Evolutionary conservation across 108 stramenopile genomes (phyloP), one percentile per base, ranked within the genome.

Genomic region (Pseudonitzschia pungens): DNA sequence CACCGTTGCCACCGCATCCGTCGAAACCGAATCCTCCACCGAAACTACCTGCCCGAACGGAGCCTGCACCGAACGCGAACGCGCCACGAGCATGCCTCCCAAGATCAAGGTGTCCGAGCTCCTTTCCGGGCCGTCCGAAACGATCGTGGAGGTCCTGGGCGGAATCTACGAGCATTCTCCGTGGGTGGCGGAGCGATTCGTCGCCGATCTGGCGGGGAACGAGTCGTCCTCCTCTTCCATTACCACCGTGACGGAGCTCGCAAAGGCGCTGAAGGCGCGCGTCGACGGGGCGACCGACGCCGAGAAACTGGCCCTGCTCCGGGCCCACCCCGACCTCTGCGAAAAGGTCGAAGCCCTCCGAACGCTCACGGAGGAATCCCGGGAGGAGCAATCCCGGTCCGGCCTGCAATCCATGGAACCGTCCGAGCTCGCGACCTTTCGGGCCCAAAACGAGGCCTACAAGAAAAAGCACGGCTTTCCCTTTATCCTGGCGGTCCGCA

Each of bases 101-200:
- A 74, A 60, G 60, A 60, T 65, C 0, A 70, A 70, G 0, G 74
- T 82, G n/a, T 21, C 54, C 5, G 73, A 81, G 26, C 70, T 83
- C 20, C 27, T 80, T 0, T 15, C 58, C 22, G 43, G 69, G 27
- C 45, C 77, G 29, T 1, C 64, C 21, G 68, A 73, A 20, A 69
- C 78, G 22, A 75, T 83, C 50, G 16, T 75, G 21, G 74, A 79
- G 14, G 73, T 87, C 50, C 73, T 92, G 52, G 91, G 87, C 50
- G 90, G 87, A 3, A 88, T 92, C 69, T 96, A 96, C 74, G 95
- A 96, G 81, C 89, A 94, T 48, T 84, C 92, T 4, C 79, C 86
- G 20, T 91, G 90, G 90, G 86, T 96, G 40, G 87, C 86, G 26
- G 82, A 88, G 60, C 43, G 74, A 33, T 80, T 85, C 64, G 62